Base-by-base conservation (phyloP, 305 asterid species). In the Coffea humblotiana region DNA sequence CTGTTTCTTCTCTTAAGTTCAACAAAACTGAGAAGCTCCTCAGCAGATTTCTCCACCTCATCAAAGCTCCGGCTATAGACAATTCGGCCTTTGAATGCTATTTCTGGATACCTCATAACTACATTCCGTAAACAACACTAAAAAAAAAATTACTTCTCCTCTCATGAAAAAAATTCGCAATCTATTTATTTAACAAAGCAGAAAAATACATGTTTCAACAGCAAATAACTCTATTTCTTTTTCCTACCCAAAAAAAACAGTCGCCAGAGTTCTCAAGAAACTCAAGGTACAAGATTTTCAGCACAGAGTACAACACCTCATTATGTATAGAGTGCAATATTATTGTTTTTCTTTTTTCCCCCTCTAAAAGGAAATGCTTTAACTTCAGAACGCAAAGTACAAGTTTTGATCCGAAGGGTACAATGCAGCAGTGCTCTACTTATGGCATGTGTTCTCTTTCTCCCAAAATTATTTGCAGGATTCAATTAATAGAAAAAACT, bases 21-120 rank as follows among this genome's bases (percentile, higher is more conserved):
- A 66, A 90, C 88, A 83, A 96, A 90, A 51, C 86, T 85, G 67
- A 92, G 86, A 85, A 96, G 97, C 88, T 91, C 97, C 72, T 73
- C 72, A 71, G 96, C 96, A 77, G 97, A 91, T 85, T 86, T 87
- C 86, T 92, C 96, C 75, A 93, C 98, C 88, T 96, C 99, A 77
- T 76, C 89, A 79, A 75, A 68, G 45, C 95, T 92, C 88, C 91
- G 92, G 88, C 97, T 85, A 76, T 96, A 96, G 72, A 89, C 81
- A 77, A 87, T 87, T 72, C 76, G 86, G n/a, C 99, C 99, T 74
- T 88, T 86, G 81, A 94, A 96, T 40, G 85, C 71, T 78, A 96
- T 66, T 78, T 87, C 93, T 60, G 93, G 85, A 78, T 76, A 84
- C 45, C 76, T 81, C 82, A 78, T 83, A 54, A 14, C 68, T 45